Evolutionary conservation across 257 asterid genomes (phyloP).

Genomic region (Schizonepeta tenuifolia): DNA sequence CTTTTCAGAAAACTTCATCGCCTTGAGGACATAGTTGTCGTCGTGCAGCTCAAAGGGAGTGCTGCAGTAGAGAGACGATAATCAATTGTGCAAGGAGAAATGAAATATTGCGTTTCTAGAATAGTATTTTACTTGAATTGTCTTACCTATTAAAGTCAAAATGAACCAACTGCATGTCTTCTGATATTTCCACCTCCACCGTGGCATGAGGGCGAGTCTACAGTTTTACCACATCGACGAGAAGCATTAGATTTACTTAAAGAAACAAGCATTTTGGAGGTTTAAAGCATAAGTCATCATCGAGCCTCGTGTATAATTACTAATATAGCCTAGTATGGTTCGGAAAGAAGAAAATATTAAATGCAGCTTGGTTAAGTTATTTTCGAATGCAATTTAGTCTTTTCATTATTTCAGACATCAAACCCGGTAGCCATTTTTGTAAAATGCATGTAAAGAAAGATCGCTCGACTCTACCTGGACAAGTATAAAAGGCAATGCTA

Average conservation of each 20-base stretch:
- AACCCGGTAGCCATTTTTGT: constrained; percentile 1
- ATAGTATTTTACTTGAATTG: not conserved
- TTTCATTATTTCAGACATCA: not conserved
- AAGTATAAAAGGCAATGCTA: constrained; percentile 93
- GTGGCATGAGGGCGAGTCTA: constrained; percentile 99
- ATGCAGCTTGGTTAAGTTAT: constrained; percentile 21
- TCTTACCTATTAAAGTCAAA: constrained; percentile 92
- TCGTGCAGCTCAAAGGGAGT: constrained; percentile 98
- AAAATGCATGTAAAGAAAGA: constrained; percentile 20
- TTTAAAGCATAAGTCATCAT: constrained; percentile 17
- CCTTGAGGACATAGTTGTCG: constrained; percentile 88
- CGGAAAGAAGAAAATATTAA: not conserved
- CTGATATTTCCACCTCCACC: constrained; percentile 99
- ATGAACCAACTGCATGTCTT: constrained; percentile 99
- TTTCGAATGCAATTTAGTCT: not conserved
- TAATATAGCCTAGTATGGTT: constrained; percentile 10
- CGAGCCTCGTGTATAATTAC: not conserved
- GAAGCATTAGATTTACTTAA: constrained; percentile 22
- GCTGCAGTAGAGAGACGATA: constrained; percentile 50
- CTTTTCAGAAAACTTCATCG: constrained; percentile 76
- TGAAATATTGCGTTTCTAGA: not conserved
- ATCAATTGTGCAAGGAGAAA: not conserved
- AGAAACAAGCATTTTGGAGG: not conserved
- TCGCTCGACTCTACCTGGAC: constrained; percentile 71
- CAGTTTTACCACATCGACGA: constrained; percentile 28